Evolutionary conservation across 257 asterid genomes (phyloP), one percentile per base, ranked within the genome.

Genomic region (Ilex aquifolium): DNA sequence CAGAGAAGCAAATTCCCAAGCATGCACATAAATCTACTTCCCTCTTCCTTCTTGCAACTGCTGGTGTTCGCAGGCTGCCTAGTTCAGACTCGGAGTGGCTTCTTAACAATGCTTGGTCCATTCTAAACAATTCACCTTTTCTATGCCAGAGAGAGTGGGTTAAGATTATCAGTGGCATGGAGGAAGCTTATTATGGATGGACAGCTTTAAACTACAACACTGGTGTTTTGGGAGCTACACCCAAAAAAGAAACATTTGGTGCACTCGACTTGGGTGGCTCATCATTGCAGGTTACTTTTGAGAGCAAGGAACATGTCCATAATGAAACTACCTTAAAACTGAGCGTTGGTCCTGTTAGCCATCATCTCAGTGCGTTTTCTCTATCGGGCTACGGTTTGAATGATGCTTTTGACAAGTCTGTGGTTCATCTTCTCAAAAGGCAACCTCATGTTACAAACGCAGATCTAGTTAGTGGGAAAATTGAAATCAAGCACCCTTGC

Each of bases 181-280:
- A 93, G 79, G 99, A 93, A 73, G 99, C 99, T 29, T 90, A 85
- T 70, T 87, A 72, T 73, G 99, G 99, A 62, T 93, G 99, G 97
- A 84, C 90, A 56, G 96, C 99, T 57, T 69, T 93, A 63, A 93
- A 93, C 70, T 86, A 93, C 79, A 85, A 88, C 42, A 83, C 88
- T 6, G 79, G 82, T 61, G 77, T 86, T 53, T 74, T 93, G 66
- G 96, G 97, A 29, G 82, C 91, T 31, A 54, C 78, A 59, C 93
- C 96, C 5, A 81, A 79, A 63, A 85, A 80, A 75, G 88, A 80
- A 71, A 93, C 97, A 32, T 88, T 74, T 61, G 99, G 99, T 67
- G 92, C 99, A 42, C 96, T 90, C 40, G 99, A 93, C 85, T 74
- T 88, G 81, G 97, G 99, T 66, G 99, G 99, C 61, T 93, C 99